These are phyloP conservation scores for Hanseniaspora guilliermondii DNA, from an alignment of 805 yeast genomes.

Conservation along the genomic window DNA sequence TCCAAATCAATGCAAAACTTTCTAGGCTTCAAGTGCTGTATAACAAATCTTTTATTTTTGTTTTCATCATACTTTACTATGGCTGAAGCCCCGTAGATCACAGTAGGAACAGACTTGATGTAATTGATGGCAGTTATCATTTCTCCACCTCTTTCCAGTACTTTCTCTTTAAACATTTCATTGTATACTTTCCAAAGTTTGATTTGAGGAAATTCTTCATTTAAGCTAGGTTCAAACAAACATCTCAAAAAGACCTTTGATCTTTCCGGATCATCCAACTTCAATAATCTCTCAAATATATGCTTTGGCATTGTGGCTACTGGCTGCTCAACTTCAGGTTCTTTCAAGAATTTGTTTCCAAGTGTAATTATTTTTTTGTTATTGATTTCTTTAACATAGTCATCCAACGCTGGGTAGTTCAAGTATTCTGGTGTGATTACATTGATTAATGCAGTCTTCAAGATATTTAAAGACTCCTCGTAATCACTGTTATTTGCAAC, in stretches of 20 bases:
- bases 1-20: conserved; percentile 38
- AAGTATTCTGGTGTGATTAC: conserved; percentile 40
- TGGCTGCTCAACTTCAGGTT: conserved; percentile 40
- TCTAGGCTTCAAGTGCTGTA: conserved; percentile 89
- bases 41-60: conserved; percentile 69
- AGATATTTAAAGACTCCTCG: conserved; percentile 37
- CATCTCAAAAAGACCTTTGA: conserved; percentile 93
- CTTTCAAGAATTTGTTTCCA: conserved; percentile 23
- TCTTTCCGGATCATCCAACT: conserved; percentile 70
- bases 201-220: conserved; percentile 86
- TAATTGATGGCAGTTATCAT: conserved; percentile 91
- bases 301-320: conserved; percentile 50
- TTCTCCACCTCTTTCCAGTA: conserved; percentile 39
- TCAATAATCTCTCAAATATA: conserved; percentile 47
- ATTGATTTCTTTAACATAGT: not conserved
- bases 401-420: not conserved
- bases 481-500: conserved; percentile 30
- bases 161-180: conserved; percentile 58
- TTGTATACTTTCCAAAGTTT: conserved; percentile 94
- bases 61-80: conserved; percentile 64
- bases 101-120: conserved; percentile 82
- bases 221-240: conserved; percentile 64
- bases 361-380: not conserved
- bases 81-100: conserved; percentile 80
- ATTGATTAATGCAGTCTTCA: conserved; percentile 51